Base-by-base conservation (phyloP, 257 asterid genomes). In the Fraxinus americana region DNA sequence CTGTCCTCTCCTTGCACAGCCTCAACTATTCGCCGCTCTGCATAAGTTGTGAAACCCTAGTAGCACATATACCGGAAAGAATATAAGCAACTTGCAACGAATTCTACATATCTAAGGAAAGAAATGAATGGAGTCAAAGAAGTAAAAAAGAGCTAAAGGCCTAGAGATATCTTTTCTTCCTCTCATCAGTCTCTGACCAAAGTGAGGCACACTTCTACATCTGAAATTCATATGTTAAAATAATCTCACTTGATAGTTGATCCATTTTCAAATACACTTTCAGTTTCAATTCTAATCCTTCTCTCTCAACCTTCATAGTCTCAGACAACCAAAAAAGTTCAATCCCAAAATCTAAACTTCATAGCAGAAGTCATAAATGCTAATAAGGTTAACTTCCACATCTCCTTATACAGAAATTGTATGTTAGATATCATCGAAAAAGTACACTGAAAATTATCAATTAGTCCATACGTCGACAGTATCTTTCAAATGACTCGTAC, bases 41-140 rank as follows among this genome's bases (percentile, higher is more conserved):
- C 99, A 85, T 95, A 95, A 52, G 94, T 93, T 27, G 97, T 93
- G 85, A 95, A 93, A 50, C 99, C 99, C 98, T 95, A 67, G 77
- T 84, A 82, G 74, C 80, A 81, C 59, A 78, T 48, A 78, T 9
- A 59, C 32, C 67, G 61, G 41, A 32, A 67, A 80, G 30, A 74
- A 77, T 23, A 41, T 27, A 70, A 73, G 34, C 21, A 12, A 68
- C 41, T 29, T 13, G 72, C 68, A 34, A 11, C 34, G 67, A 30
- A 12, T 70, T 54, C 77, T 75, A 70, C 5, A 65, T 29, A 50
- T 27, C 36, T n/a, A 27, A 77, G 59, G 43, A 65, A 77, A 61
- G 36, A 71, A 57, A 72, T 61, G 50, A 75, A 67, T 30, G 27
- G 34, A 34, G 10, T 25, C 30, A 21, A 21, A 2, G 3, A 10